Base-by-base conservation (phyloP, 371 early-diverging fungal genomes). In the Mortierella polycephala region DNA sequence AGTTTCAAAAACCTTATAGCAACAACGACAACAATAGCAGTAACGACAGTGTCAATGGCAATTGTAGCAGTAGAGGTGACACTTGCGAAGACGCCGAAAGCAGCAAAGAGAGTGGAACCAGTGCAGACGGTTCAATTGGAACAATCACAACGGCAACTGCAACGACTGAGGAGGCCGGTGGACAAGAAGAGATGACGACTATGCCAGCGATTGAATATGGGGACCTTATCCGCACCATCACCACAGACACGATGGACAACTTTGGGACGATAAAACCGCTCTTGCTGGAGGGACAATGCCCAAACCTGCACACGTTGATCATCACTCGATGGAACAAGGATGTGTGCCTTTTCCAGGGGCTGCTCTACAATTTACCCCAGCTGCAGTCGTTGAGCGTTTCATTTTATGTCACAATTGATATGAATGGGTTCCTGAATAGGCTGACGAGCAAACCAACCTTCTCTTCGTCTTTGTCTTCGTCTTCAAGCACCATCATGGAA, bases 201-300 rank as follows among this genome's bases (percentile, higher is more conserved):
- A 30, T n/a, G 20, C 49, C 47, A 0, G n/a, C 47, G 39, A n/a
- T 9, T 56, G 60, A 47, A 11, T 69, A 65, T 18, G 75, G 65
- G 8, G 53, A 62, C 11, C 62, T 75, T 21, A 66, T 69, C 7
- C 57, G 61, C 18, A 62, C 57, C 58, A 61, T 75, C 49, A 69
- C 75, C 0, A 58, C 69, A 0, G 75, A 75, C 21, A 62, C 69
- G 1, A 57, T 75, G 54, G 75, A 75, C 53, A 75, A 75, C 49
- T 57, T 75, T 40, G 69, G 65, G 37, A 21, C 52, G 1, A 46
- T 75, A 21, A 30, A 52, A 18, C 68, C 64, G 11, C 52, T 67
- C 57, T 45, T 74, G 21, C 50, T 51, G 7, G 14, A 16, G 51
- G 20, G 20, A 13, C 53, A 69, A 11, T 75, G 69, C 14, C 60